Percentiles rank a stretch among this genome's conserved stretches.
Evolutionary conservation across 192 early-diverging fungal genomes (phyloP).

Genomic region (Umbelopsis ramanniana): DNA sequence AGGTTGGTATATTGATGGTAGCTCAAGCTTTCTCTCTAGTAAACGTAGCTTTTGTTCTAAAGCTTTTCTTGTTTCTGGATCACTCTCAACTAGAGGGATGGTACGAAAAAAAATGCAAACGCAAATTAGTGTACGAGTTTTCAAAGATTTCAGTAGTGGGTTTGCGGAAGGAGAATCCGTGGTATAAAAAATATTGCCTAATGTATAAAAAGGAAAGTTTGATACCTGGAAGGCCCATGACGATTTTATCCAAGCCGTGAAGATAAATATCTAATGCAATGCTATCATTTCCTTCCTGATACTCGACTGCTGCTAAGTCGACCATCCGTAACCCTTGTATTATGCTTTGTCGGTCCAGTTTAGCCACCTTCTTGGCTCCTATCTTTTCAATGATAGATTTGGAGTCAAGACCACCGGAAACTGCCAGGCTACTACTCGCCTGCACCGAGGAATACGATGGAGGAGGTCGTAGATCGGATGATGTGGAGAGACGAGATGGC

Average conservation of each 20-base stretch:
- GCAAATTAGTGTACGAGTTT: no score
- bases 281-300: constrained; percentile 38
- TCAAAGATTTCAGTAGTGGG: no score
- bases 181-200: neutral
- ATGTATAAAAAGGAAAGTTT: neutral
- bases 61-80: constrained; percentile 26
- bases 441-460: constrained; percentile 9
- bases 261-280: constrained; percentile 43
- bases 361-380: neutral
- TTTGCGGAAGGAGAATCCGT: no score
- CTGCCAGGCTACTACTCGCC: neutral
- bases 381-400: constrained; percentile 10
- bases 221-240: constrained; percentile 46
- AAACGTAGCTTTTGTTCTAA: constrained; percentile 19
- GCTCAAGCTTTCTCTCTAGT: constrained; percentile 7
- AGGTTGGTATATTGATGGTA: neutral
- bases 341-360: constrained; percentile 34
- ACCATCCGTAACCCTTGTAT: constrained; percentile 42
- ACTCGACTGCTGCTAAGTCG: constrained; percentile 43
- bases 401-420: neutral
- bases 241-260: constrained; percentile 41
- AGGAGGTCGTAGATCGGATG: constrained; percentile 3
- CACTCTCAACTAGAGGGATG: constrained; percentile 28
- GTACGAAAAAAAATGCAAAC: neutral
- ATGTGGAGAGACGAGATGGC: constrained; percentile 8